Conservation (phyloP, 148 eudicot species). For the Oxyria digyna region DNA sequence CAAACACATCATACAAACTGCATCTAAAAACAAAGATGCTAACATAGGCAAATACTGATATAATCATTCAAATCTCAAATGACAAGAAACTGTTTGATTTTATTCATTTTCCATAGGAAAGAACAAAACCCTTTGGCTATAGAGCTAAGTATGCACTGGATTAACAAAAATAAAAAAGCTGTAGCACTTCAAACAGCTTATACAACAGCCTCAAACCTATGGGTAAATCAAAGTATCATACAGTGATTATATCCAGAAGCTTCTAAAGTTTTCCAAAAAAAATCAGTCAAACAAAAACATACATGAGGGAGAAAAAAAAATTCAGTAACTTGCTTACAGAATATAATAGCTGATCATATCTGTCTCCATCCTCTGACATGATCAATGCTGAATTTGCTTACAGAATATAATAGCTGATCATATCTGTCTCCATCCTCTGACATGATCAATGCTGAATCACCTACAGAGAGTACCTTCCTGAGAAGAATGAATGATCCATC, state of each 20-base stretch:
- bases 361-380: neutral
- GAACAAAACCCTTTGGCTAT: neutral
- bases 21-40: neutral
- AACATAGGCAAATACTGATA: neutral
- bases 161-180: neutral
- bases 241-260: neutral
- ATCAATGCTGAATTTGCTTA: neutral
- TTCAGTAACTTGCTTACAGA: slow-evolving; percentile 3
- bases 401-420: neutral
- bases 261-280: neutral
- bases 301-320: neutral
- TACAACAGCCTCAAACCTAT: slow-evolving; percentile 1
- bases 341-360: neutral
- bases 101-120: slow-evolving; percentile 1
- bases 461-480: neutral
- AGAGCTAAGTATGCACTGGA: neutral
- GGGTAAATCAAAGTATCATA: slow-evolving; percentile 1
- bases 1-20: neutral
- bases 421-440: neutral
- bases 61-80: neutral
- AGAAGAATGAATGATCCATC: neutral
- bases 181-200: neutral
- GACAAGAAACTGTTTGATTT: neutral
- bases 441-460: slow-evolving; percentile 1
- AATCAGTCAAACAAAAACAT: neutral